A percentile compares a stretch with the other conserved stretches of the same genome.
phyloP scores from a whole-genome alignment of 2,329 filamentous ascomycete species.

The Fusarium pseudograminearum region DNA sequence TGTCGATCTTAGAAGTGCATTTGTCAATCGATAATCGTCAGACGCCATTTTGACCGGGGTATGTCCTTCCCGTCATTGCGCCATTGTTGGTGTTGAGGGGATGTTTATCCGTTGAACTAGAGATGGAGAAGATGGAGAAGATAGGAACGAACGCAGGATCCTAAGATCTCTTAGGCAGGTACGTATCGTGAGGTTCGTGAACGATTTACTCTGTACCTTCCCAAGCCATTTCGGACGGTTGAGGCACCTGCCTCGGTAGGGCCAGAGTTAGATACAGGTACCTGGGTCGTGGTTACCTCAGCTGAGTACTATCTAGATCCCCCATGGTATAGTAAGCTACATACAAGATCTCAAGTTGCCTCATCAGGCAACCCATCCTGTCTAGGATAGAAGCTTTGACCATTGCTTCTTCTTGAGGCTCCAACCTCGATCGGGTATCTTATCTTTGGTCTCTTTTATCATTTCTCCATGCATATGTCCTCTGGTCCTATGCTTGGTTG shows the following conservation, averaged over 20 bases:
- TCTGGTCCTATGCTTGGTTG: not conserved
- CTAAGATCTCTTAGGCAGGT: slow-evolving; percentile 1
- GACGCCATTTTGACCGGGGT: slow-evolving; percentile 27
- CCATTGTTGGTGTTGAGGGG: slow-evolving; percentile 22
- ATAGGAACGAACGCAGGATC: slow-evolving; percentile 3
- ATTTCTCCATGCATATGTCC: not conserved
- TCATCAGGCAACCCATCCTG: slow-evolving; percentile 30
- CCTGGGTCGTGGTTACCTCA: slow-evolving; percentile 6
- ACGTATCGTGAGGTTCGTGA: not conserved
- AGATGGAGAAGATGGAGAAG: slow-evolving; percentile 5
- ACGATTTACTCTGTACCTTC: slow-evolving; percentile 7
- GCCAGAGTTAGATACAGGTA: slow-evolving; percentile 1
- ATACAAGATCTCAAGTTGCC: slow-evolving; percentile 38
- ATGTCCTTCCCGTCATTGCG: slow-evolving; percentile 15
- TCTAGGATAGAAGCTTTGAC: slow-evolving; percentile 27
- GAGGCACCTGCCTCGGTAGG: not conserved
- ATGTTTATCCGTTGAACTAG: slow-evolving; percentile 17
- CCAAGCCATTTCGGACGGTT: not conserved
- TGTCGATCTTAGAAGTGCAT: slow-evolving; percentile 33
- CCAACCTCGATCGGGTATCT: slow-evolving; percentile 17
- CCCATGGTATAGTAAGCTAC: slow-evolving; percentile 33
- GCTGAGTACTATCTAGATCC: slow-evolving; percentile 30
- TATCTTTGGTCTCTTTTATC: not conserved
- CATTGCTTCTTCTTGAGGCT: slow-evolving; percentile 22
- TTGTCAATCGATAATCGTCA: slow-evolving; percentile 29